Evolutionary conservation across 805 yeast genomes (phyloP).

Genomic region (Starmerella apicola): DNA sequence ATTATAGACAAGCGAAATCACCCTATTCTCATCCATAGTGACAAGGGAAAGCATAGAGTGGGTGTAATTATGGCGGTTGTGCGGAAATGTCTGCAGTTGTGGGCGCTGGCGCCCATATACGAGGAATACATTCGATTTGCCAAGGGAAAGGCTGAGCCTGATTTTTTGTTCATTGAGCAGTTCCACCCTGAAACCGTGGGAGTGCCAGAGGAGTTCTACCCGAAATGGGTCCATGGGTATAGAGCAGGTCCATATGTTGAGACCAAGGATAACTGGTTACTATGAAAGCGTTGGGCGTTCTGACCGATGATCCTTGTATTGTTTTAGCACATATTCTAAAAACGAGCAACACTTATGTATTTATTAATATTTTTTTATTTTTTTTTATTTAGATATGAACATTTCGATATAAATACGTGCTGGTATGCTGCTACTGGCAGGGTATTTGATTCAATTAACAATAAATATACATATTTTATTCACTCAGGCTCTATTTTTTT

Average conservation of each 20-base stretch:
- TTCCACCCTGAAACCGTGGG: constrained; percentile 50
- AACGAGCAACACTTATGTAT: too few species aligned
- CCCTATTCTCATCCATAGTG: constrained; percentile 82
- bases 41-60: constrained; percentile 94
- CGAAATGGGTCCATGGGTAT: constrained; percentile 42
- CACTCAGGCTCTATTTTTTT: neutral
- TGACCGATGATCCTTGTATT: too few species aligned
- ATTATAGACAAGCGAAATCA: constrained; percentile 44
- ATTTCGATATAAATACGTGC: neutral
- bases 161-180: constrained; percentile 65
- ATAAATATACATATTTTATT: too few species aligned
- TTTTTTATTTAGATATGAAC: neutral
- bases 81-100: constrained; percentile 75
- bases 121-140: constrained; percentile 91
- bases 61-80: constrained; percentile 89
- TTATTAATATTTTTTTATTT: too few species aligned
- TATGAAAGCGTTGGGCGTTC: too few species aligned
- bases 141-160: constrained; percentile 85
- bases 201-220: constrained; percentile 39
- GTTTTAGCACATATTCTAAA: too few species aligned
- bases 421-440: too few species aligned
- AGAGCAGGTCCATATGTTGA: neutral
- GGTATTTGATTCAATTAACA: too few species aligned
- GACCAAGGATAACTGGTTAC: too few species aligned
- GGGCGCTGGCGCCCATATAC: constrained; percentile 87